Conservation (phyloP, 1,284 basidiomycete genomes). For the Leccinum subrobustum region DNA sequence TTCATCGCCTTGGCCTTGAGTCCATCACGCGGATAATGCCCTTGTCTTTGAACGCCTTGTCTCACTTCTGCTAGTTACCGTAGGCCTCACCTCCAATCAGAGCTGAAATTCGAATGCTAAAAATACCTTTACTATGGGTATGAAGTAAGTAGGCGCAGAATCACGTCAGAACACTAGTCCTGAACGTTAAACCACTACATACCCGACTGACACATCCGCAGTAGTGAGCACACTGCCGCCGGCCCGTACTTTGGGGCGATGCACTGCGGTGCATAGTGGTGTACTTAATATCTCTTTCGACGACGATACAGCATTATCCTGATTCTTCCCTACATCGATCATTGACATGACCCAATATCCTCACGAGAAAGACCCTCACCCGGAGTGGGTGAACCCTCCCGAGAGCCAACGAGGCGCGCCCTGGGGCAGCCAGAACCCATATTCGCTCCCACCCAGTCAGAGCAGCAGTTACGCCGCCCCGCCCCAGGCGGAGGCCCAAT, state of each 20-base stretch:
- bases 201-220: too few species aligned
- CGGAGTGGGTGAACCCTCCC: constrained; percentile 12
- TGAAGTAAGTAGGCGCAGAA: too few species aligned
- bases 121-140: not conserved
- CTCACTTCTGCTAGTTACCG: not conserved
- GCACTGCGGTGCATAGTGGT: constrained; percentile 41
- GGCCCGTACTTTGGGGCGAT: too few species aligned
- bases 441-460: constrained; percentile 11
- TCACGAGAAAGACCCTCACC: constrained; percentile 24
- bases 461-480: not conserved
- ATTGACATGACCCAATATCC: constrained; percentile 20
- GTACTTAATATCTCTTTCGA: not conserved
- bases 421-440: constrained; percentile 6
- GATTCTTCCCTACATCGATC: not conserved
- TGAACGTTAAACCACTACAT: too few species aligned
- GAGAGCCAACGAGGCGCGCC: constrained; percentile 1
- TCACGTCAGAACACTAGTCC: too few species aligned
- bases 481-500: not conserved
- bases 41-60: not conserved
- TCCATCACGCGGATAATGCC: not conserved
- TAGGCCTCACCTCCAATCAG: not conserved
- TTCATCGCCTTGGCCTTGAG: constrained; percentile 15
- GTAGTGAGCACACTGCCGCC: too few species aligned
- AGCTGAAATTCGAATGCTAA: not conserved
- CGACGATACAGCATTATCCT: not conserved